These are phyloP conservation scores for Fraxinus sp. DNA, from an alignment of 305 asterid species.

Conservation along the genomic window DNA sequence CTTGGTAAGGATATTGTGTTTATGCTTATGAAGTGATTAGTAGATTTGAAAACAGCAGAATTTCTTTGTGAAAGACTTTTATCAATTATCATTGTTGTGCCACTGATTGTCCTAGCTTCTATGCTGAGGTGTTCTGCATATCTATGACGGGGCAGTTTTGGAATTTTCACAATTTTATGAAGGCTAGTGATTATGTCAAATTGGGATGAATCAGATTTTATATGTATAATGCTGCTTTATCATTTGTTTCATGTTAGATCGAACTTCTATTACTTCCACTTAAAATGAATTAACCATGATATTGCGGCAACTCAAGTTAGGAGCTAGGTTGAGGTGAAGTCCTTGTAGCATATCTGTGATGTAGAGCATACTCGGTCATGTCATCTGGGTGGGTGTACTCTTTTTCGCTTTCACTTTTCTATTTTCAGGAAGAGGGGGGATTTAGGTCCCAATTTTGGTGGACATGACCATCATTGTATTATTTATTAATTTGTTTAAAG, in stretches of 20 bases:
- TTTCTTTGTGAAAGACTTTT: neutral
- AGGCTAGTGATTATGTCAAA: slow-evolving; percentile 14
- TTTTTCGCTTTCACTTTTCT: neutral
- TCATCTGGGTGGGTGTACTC: neutral
- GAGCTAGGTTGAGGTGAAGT: neutral
- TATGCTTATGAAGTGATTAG: neutral
- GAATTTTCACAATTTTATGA: neutral
- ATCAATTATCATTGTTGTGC: neutral
- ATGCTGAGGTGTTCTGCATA: slow-evolving; percentile 10
- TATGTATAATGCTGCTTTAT: neutral
- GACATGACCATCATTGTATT: neutral
- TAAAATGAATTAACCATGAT: neutral
- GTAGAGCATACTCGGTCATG: neutral
- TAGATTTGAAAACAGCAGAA: neutral
- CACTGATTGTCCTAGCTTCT: neutral
- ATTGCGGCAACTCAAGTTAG: neutral
- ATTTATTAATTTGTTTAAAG: neutral
- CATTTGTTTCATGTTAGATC: neutral
- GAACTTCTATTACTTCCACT: neutral
- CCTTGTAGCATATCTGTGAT: neutral
- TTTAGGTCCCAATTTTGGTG: neutral
- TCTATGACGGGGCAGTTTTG: slow-evolving; percentile 11
- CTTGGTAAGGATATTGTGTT: neutral
- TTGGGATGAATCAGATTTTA: slow-evolving; percentile 9
- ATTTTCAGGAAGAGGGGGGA: neutral